Percentiles rank a stretch among this genome's conserved stretches.
phyloP scores from a whole-genome alignment of 345 rosid species.

The Salix brachista region DNA sequence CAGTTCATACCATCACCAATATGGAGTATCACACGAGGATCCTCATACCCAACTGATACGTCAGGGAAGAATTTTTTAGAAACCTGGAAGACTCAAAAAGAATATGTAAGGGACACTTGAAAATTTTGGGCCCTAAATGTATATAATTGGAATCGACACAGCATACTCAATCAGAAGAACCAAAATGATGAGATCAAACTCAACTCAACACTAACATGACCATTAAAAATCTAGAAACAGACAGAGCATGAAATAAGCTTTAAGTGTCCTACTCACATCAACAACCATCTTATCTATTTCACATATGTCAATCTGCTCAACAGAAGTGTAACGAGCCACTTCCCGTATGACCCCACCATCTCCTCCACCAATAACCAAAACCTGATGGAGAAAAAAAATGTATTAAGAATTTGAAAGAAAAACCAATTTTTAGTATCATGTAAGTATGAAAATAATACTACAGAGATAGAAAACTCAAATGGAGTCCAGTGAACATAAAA shows the following conservation, averaged over 20 bases:
- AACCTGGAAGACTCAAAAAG: slow-evolving; percentile 44
- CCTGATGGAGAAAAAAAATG: slow-evolving; percentile 36
- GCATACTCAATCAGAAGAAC: background rate
- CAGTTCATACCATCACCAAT: slow-evolving; percentile 73
- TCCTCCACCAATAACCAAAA: slow-evolving; percentile 95
- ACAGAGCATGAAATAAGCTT: background rate
- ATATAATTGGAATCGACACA: background rate
- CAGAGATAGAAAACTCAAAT: background rate
- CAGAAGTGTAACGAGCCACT: slow-evolving; percentile 79
- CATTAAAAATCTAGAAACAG: background rate
- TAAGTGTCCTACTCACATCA: slow-evolving; percentile 58
- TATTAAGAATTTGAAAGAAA: background rate
- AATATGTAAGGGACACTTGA: background rate
- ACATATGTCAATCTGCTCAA: slow-evolving; percentile 85
- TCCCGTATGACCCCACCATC: slow-evolving; percentile 94
- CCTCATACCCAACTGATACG: slow-evolving; percentile 81
- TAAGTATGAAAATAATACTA: background rate
- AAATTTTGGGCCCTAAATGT: background rate
- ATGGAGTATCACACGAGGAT: slow-evolving; percentile 81
- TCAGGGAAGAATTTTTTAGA: slow-evolving; percentile 78
- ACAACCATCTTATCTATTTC: slow-evolving; percentile 96
- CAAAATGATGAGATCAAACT: background rate
- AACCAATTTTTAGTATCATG: background rate
- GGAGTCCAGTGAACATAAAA: background rate
- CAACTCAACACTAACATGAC: background rate